A percentile compares a stretch with the other conserved stretches of the same genome.
Evolutionary conservation across 371 early-diverging fungal genomes (phyloP).

Genomic region (Lichtheimia hyalospora): DNA sequence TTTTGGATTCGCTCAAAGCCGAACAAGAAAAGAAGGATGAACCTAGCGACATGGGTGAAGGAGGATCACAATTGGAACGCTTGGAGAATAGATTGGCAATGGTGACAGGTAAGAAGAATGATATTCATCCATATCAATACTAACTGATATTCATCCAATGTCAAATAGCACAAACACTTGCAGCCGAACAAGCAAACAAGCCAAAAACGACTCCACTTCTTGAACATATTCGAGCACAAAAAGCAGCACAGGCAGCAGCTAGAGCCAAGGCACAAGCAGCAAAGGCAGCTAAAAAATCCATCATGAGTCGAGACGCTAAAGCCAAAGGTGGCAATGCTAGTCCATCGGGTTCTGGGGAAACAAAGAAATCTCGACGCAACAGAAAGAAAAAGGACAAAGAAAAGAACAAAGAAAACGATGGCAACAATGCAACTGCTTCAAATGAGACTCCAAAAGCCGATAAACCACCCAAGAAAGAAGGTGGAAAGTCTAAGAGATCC

Average conservation of each 20-base stretch:
- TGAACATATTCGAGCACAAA: slow-evolving; percentile 77
- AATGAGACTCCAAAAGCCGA: slow-evolving; percentile 13
- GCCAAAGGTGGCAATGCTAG: slow-evolving; percentile 8
- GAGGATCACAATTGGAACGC: slow-evolving; percentile 47
- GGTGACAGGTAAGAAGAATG: slow-evolving; percentile 36
- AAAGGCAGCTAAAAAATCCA: slow-evolving; percentile 45
- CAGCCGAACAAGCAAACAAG: slow-evolving; percentile 48
- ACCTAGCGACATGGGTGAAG: slow-evolving; percentile 31
- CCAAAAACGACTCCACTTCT: slow-evolving; percentile 73
- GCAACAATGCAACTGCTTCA: slow-evolving; percentile 2
- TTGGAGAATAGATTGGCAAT: slow-evolving; percentile 50
- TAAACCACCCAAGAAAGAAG: slow-evolving; percentile 8
- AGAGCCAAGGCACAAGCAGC: slow-evolving; percentile 53
- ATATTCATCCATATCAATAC: neutral
- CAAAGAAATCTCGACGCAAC: slow-evolving; percentile 34
- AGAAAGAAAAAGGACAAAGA: slow-evolving; percentile 36
- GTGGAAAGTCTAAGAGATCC: neutral
- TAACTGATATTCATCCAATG: too few relatives aligned
- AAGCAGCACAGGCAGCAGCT: slow-evolving; percentile 58
- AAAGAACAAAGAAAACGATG: slow-evolving; percentile 15
- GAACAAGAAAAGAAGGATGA: slow-evolving; percentile 44
- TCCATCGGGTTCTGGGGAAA: slow-evolving; percentile 13
- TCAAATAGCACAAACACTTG: slow-evolving; percentile 37
- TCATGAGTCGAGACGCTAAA: slow-evolving; percentile 14
- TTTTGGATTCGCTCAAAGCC: slow-evolving; percentile 65